Evolutionary conservation across 1,139 yeast species (phyloP).

Genomic region (Taphrina populina): DNA sequence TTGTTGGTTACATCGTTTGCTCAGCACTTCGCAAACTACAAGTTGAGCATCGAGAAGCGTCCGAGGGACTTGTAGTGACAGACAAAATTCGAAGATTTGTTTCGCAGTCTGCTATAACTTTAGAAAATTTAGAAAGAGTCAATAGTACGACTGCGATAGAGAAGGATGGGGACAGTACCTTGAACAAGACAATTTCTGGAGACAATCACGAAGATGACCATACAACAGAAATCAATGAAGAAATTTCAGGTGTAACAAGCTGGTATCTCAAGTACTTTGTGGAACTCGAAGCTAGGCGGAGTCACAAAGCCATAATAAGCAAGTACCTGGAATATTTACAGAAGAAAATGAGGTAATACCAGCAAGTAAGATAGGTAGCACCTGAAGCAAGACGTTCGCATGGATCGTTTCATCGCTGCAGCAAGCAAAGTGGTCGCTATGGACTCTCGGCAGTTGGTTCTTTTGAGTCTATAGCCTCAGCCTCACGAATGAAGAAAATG

Average conservation of each 20-base stretch:
- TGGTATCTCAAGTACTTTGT: constrained; percentile 29
- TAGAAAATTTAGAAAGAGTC: neutral
- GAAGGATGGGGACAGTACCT: neutral
- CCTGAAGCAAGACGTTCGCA: too few species aligned
- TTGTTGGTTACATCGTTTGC: constrained; percentile 8
- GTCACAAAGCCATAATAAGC: constrained; percentile 1
- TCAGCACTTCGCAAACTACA: constrained; percentile 3
- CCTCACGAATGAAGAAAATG: too few species aligned
- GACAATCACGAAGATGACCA: neutral
- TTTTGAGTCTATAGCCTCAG: too few species aligned
- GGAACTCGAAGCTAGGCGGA: constrained; percentile 2
- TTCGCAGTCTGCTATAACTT: neutral
- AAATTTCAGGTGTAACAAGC: constrained; percentile 8
- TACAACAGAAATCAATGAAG: constrained; percentile 10
- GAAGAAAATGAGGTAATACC: too few species aligned
- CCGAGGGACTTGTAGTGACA: constrained; percentile 21
- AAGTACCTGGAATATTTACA: neutral
- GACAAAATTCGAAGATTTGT: constrained; percentile 17
- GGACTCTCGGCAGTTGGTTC: too few species aligned
- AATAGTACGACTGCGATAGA: neutral
- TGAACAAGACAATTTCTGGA: neutral
- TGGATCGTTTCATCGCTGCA: too few species aligned
- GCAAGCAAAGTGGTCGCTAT: too few species aligned
- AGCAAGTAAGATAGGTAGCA: too few species aligned
- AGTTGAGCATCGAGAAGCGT: constrained; percentile 23